Evolutionary conservation across 495 filamentous ascomycete species (phyloP).

Genomic region (Glarea lozoyensis): DNA sequence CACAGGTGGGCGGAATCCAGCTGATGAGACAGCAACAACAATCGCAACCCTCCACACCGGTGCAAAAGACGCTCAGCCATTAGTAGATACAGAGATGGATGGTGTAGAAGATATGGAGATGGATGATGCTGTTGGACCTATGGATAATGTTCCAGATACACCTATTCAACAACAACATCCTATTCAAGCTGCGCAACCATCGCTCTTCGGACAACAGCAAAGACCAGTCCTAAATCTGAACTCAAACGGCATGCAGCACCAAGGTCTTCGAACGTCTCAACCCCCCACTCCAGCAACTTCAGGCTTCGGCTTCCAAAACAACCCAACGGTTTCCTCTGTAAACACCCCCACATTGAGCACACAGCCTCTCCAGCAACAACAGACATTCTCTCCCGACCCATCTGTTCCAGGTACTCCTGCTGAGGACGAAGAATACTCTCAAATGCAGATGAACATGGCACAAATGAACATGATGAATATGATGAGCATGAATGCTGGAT

Average conservation of each 20-base stretch:
- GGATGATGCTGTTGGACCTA: slow-evolving; percentile 67
- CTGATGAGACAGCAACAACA: slow-evolving; percentile 33
- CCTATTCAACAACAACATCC: slow-evolving; percentile 30
- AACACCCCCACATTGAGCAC: slow-evolving; percentile 79
- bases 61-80: slow-evolving; percentile 23
- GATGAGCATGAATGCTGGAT: slow-evolving; percentile 27
- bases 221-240: slow-evolving; percentile 64
- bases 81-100: slow-evolving; percentile 61
- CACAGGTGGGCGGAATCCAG: slow-evolving; percentile 29
- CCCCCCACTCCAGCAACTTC: slow-evolving; percentile 77
- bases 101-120: slow-evolving; percentile 93
- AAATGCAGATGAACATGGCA: slow-evolving; percentile 50
- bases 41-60: slow-evolving; percentile 19
- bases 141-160: slow-evolving; percentile 45
- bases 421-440: slow-evolving; percentile 51
- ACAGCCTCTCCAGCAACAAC: slow-evolving; percentile 48
- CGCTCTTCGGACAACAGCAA: slow-evolving; percentile 66
- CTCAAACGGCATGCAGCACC: slow-evolving; percentile 51
- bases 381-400: slow-evolving; percentile 61
- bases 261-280: slow-evolving; percentile 75
- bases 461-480: slow-evolving; percentile 44
- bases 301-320: slow-evolving; percentile 72
- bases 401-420: slow-evolving; percentile 66
- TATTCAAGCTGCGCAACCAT: slow-evolving; percentile 23
- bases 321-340: slow-evolving; percentile 95